Evolutionary conservation across 1,284 basidiomycete genomes (phyloP).

Genomic region (Trichosporon asahii): DNA sequence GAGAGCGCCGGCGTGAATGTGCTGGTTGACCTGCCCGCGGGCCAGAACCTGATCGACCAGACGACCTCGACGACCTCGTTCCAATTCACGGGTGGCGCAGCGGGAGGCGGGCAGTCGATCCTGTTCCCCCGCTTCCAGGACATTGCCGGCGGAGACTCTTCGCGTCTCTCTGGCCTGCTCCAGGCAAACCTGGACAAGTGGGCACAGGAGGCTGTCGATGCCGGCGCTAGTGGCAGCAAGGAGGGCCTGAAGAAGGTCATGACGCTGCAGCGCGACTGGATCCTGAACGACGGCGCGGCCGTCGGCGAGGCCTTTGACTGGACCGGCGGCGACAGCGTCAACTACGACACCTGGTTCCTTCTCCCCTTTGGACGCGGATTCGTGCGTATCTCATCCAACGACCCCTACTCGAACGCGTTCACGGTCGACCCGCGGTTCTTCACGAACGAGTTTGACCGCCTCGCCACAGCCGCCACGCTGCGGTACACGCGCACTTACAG

Average conservation of each 20-base stretch:
- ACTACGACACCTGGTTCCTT: slow-evolving; percentile 47
- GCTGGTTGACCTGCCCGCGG: slow-evolving; percentile 45
- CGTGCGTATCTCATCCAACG: slow-evolving; percentile 38
- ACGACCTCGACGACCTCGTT: slow-evolving; percentile 42
- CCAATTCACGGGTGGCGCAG: slow-evolving; percentile 19
- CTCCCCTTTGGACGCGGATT: slow-evolving; percentile 48
- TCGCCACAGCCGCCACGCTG: slow-evolving; percentile 27
- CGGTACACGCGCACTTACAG: slow-evolving; percentile 31
- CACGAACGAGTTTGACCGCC: slow-evolving; percentile 35
- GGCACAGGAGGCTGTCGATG: slow-evolving; percentile 40
- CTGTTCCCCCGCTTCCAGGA: slow-evolving; percentile 41
- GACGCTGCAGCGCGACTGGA: slow-evolving; percentile 46
- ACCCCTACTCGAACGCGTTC: slow-evolving; percentile 33
- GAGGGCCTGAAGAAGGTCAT: slow-evolving; percentile 36
- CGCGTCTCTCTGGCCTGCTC: slow-evolving; percentile 25
- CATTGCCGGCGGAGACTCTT: slow-evolving; percentile 30
- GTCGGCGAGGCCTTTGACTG: slow-evolving; percentile 45
- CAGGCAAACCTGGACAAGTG: slow-evolving; percentile 38
- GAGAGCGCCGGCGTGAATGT: slow-evolving; percentile 37
- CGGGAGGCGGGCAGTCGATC: slow-evolving; percentile 32
- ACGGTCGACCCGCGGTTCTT: slow-evolving; percentile 51
- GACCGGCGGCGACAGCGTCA: slow-evolving; percentile 27
- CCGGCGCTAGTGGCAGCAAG: slow-evolving; percentile 36
- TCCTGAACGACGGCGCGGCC: slow-evolving; percentile 40
- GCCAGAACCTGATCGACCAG: slow-evolving; percentile 53